phyloP scores from a whole-genome alignment of 352 stramenopile species.

The Globisporangium iwayamae region DNA sequence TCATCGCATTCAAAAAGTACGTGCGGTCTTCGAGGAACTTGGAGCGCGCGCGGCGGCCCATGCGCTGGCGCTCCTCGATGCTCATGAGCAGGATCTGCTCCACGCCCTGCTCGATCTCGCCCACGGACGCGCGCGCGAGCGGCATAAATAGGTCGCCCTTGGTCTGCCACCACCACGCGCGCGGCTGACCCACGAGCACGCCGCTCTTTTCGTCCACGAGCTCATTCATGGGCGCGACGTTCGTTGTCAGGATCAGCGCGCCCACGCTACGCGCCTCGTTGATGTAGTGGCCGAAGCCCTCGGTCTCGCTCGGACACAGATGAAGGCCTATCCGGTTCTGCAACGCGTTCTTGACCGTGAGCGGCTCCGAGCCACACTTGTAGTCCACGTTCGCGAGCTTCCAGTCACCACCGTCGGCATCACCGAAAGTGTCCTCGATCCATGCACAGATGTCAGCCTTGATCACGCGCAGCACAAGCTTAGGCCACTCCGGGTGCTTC shows the following conservation, averaged over 20 bases:
- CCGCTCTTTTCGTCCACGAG: constrained; percentile 69
- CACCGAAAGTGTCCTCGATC: constrained; percentile 59
- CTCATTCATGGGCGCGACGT: constrained; percentile 85
- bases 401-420: constrained; percentile 41
- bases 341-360: constrained; percentile 53
- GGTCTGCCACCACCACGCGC: constrained; percentile 78
- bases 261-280: constrained; percentile 77
- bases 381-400: constrained; percentile 72
- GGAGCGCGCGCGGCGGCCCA: constrained; percentile 60
- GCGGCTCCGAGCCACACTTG: constrained; percentile 54
- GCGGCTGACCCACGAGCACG: constrained; percentile 54
- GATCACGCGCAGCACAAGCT: constrained; percentile 66
- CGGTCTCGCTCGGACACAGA: constrained; percentile 69
- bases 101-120: constrained; percentile 61
- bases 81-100: constrained; percentile 69
- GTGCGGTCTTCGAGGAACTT: constrained; percentile 76
- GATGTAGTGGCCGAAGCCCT: constrained; percentile 85
- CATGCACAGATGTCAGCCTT: constrained; percentile 59
- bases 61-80: constrained; percentile 68
- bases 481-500: constrained; percentile 67
- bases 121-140: constrained; percentile 53
- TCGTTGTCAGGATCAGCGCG: constrained; percentile 69
- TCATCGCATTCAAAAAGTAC: constrained; percentile 82
- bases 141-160: constrained; percentile 85
- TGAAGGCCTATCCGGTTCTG: constrained; percentile 79